A percentile compares a stretch with the other conserved stretches of the same genome.
Evolutionary conservation across 495 filamentous ascomycete genomes (phyloP).

Genomic region (Stereocaulon alpinum): DNA sequence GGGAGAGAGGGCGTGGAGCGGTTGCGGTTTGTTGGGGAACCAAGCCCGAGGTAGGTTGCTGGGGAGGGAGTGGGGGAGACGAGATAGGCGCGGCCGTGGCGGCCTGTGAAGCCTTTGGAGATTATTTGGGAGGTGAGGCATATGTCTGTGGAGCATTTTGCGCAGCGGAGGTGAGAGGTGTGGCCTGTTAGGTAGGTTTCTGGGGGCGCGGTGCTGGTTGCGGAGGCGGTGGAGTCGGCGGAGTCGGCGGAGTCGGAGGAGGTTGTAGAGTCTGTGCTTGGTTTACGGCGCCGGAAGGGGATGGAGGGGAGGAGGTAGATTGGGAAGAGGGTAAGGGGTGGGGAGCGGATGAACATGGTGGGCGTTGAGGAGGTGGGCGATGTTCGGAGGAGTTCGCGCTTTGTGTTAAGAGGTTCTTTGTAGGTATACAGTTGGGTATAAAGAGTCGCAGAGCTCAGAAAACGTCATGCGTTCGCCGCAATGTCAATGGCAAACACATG

Average conservation of each 20-base stretch:
- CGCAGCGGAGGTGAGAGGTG: slow-evolving; percentile 59
- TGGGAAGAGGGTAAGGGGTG: slow-evolving; percentile 32
- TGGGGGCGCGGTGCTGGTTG: background rate
- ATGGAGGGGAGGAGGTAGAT: slow-evolving; percentile 45
- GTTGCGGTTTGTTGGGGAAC: too few relatives aligned
- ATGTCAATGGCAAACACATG: background rate
- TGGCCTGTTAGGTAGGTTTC: slow-evolving; percentile 35
- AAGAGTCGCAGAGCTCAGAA: background rate
- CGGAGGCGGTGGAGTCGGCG: background rate
- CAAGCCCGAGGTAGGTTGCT: background rate
- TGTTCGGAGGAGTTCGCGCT: background rate
- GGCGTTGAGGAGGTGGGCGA: background rate
- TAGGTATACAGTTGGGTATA: background rate
- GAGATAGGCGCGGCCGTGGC: slow-evolving; percentile 88
- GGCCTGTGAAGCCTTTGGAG: slow-evolving; percentile 84
- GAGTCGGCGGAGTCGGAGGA: background rate
- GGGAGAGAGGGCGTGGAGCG: slow-evolving; percentile 22
- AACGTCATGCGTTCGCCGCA: background rate
- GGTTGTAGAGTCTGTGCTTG: slow-evolving; percentile 24
- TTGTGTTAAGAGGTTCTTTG: background rate
- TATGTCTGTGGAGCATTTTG: slow-evolving; percentile 61
- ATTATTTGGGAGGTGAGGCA: slow-evolving; percentile 71
- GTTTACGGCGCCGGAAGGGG: slow-evolving; percentile 37
- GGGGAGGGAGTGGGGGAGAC: slow-evolving; percentile 39
- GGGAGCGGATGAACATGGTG: slow-evolving; percentile 16